Conservation (phyloP, 352 stramenopile species). For the Pythium periplocum region DNA sequence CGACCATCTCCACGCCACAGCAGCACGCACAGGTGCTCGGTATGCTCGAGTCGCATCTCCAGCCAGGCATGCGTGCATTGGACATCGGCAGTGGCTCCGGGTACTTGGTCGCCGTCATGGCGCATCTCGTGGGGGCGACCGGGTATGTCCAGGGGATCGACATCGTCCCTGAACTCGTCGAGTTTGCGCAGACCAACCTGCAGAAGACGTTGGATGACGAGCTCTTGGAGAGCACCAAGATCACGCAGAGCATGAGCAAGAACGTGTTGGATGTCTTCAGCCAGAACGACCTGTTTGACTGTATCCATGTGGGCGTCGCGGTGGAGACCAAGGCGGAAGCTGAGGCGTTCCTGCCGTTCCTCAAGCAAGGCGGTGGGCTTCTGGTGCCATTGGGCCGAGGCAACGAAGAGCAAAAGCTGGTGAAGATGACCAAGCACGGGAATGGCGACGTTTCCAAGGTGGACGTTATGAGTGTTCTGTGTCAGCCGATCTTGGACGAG, state of each 20-base stretch:
- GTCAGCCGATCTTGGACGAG: slow-evolving; percentile 69
- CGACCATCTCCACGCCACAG: slow-evolving; percentile 84
- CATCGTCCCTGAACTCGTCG: slow-evolving; percentile 72
- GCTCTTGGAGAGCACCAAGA: slow-evolving; percentile 28
- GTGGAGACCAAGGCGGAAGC: slow-evolving; percentile 72
- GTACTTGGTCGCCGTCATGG: slow-evolving; percentile 74
- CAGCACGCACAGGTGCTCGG: slow-evolving; percentile 77
- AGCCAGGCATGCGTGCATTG: slow-evolving; percentile 51
- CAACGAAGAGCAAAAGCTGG: slow-evolving; percentile 67
- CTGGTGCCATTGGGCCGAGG: slow-evolving; percentile 60
- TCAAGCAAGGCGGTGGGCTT: slow-evolving; percentile 67
- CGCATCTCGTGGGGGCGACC: slow-evolving; percentile 45
- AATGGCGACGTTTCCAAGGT: slow-evolving; percentile 54
- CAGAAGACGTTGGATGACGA: slow-evolving; percentile 34
- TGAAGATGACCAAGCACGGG: slow-evolving; percentile 76
- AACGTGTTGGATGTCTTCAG: slow-evolving; percentile 30
- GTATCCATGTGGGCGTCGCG: slow-evolving; percentile 76
- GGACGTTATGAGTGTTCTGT: slow-evolving; percentile 83
- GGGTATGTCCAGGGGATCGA: slow-evolving; percentile 67
- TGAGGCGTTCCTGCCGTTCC: slow-evolving; percentile 55
- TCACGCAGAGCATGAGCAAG: slow-evolving; percentile 42
- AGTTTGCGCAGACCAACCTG: slow-evolving; percentile 64
- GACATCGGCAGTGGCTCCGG: slow-evolving; percentile 82
- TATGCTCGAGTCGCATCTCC: slow-evolving; percentile 58
- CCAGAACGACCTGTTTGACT: slow-evolving; percentile 40